Conservation (phyloP, 1,284 basidiomycete species). For the Leccinum subfulvum region DNA sequence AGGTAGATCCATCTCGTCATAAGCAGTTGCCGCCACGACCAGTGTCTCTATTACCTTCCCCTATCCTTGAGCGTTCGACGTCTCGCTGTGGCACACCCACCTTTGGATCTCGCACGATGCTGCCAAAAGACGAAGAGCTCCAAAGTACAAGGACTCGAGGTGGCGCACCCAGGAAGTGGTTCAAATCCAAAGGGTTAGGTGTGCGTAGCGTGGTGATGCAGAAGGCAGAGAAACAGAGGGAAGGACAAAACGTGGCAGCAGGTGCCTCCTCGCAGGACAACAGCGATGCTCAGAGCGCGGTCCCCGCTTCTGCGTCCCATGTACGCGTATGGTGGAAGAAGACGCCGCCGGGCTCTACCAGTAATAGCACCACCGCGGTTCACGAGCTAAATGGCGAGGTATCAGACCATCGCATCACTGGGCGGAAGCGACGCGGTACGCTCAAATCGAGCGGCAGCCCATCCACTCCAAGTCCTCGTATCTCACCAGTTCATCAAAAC, state of each 20-base stretch:
- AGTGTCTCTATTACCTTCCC: constrained; percentile 10
- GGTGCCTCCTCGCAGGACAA: constrained; percentile 1
- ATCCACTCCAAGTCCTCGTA: constrained; percentile 24
- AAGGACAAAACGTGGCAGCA: constrained; percentile 11
- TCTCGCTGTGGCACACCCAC: constrained; percentile 58
- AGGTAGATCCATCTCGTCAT: constrained; percentile 22
- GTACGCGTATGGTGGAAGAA: constrained; percentile 35
- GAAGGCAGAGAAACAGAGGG: constrained; percentile 25
- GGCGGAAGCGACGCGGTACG: constrained; percentile 15
- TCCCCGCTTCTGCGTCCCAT: constrained; percentile 17
- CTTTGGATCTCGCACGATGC: constrained; percentile 47
- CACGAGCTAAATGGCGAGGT: constrained; percentile 13
- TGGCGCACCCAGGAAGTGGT: constrained; percentile 25
- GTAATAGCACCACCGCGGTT: constrained; percentile 7
- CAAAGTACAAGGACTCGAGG: constrained; percentile 16
- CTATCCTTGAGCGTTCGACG: constrained; percentile 29
- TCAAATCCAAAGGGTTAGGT: constrained; percentile 32
- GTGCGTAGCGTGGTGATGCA: constrained; percentile 27
- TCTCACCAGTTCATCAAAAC: constrained; percentile 19
- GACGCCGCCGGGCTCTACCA: constrained; percentile 16
- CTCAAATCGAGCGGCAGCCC: constrained; percentile 13
- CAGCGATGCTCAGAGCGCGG: constrained; percentile 7
- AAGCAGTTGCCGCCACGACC: constrained; percentile 13
- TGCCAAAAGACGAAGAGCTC: constrained; percentile 32
- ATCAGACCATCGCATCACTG: constrained; percentile 4